These are phyloP conservation scores for Candida mesenterica DNA, from an alignment of 1,139 yeast genomes.

Conservation along the genomic window DNA sequence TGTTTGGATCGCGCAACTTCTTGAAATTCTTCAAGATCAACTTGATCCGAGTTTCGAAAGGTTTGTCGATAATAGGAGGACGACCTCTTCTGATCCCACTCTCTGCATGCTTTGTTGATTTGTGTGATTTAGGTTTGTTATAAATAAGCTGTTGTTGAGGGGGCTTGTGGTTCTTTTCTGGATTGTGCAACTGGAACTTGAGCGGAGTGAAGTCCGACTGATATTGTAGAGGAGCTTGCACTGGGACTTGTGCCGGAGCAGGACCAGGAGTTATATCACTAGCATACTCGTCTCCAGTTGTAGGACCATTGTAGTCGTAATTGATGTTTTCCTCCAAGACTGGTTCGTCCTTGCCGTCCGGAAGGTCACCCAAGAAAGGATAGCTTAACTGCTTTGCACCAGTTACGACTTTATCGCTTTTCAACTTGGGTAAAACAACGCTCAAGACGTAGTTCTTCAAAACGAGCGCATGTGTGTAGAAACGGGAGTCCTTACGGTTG, in stretches of 20 bases:
- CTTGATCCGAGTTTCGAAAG: constrained; percentile 89
- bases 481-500: constrained; percentile 66
- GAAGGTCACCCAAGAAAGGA: constrained; percentile 76
- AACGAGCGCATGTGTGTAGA: constrained; percentile 69
- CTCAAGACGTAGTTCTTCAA: constrained; percentile 62
- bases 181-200: constrained; percentile 10
- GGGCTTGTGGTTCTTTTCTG: constrained; percentile 6
- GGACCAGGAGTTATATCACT: constrained; percentile 5
- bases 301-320: constrained; percentile 6
- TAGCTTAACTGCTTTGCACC: constrained; percentile 48
- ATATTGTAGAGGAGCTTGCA: constrained; percentile 2
- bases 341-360: constrained; percentile 44
- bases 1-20: constrained; percentile 58
- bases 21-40: constrained; percentile 79
- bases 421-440: constrained; percentile 54
- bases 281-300: constrained; percentile 2
- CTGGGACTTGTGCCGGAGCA: constrained; percentile 2
- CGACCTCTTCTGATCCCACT: constrained; percentile 82
- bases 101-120: constrained; percentile 32
- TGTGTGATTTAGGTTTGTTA: constrained; percentile 5
- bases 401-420: constrained; percentile 38
- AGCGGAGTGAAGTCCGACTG: constrained; percentile 9
- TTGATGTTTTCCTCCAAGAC: constrained; percentile 11
- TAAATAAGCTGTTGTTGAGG: constrained; percentile 1
- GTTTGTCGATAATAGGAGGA: constrained; percentile 94